phyloP scores from a whole-genome alignment of 2,329 filamentous ascomycete genomes.

The Xylaria sp. region DNA sequence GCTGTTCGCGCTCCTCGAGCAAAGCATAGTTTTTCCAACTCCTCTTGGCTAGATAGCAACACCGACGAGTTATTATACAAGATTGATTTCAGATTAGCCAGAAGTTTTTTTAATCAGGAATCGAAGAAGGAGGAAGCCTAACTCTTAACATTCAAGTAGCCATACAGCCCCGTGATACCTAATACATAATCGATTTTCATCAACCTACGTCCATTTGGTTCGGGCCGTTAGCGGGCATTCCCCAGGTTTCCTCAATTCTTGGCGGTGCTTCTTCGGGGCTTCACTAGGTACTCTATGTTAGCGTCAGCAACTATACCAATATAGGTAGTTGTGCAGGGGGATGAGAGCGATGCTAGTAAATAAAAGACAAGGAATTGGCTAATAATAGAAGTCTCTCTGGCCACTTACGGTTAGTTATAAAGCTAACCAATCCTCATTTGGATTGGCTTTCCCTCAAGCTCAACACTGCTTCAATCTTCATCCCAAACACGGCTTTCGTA shows the following conservation, averaged over 20 bases:
- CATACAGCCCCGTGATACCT: not conserved
- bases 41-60: too few relatives aligned
- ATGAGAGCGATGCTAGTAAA: not conserved
- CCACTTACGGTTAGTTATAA: not conserved
- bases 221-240: not conserved
- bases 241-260: constrained; percentile 13
- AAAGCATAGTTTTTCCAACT: too few relatives aligned
- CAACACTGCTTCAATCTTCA: not conserved
- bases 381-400: not conserved
- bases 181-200: not conserved
- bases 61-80: too few relatives aligned
- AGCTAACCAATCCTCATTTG: not conserved
- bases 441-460: not conserved
- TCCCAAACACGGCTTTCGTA: not conserved
- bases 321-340: not conserved
- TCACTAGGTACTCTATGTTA: constrained; percentile 1
- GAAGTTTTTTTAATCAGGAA: too few relatives aligned
- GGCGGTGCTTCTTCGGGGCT: constrained; percentile 20
- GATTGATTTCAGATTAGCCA: too few relatives aligned
- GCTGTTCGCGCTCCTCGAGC: too few relatives aligned
- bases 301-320: constrained; percentile 9
- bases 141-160: too few relatives aligned
- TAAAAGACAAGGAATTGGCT: not conserved
- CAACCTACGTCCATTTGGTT: not conserved
- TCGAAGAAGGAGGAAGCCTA: too few relatives aligned